phyloP scores from a whole-genome alignment of 495 filamentous ascomycete species.

The Aspergillus mulundensis region DNA sequence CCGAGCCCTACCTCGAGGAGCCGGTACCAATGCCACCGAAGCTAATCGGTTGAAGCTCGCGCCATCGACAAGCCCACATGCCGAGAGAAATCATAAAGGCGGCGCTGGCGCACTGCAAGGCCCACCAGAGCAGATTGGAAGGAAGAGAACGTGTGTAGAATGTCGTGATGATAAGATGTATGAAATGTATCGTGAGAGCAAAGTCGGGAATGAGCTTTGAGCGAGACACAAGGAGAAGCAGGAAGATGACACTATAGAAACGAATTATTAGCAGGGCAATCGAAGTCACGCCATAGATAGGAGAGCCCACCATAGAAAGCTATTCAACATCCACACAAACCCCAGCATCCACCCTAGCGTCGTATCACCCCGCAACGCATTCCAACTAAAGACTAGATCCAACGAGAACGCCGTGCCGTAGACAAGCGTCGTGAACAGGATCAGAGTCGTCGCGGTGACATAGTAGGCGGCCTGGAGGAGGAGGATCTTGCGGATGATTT shows the following conservation, averaged over 20 bases:
- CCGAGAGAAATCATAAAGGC: conserved; percentile 67
- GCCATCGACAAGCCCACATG: conserved; percentile 86
- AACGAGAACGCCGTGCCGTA: conserved; percentile 68
- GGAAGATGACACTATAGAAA: conserved; percentile 55
- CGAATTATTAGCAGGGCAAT: neutral
- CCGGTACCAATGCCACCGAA: conserved; percentile 62
- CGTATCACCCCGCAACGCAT: conserved; percentile 79
- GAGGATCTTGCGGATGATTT: conserved; percentile 82
- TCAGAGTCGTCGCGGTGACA: conserved; percentile 64
- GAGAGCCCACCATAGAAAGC: conserved; percentile 64
- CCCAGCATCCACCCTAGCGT: conserved; percentile 89
- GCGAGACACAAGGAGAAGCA: conserved; percentile 74
- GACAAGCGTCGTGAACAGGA: conserved; percentile 84
- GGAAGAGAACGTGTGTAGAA: conserved; percentile 75
- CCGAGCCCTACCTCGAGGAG: conserved; percentile 13
- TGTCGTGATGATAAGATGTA: conserved; percentile 75
- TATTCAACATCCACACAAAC: conserved; percentile 79
- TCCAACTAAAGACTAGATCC: conserved; percentile 76
- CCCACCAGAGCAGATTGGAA: conserved; percentile 81
- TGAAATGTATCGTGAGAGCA: conserved; percentile 78
- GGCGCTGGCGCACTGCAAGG: conserved; percentile 64
- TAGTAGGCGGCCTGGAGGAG: conserved; percentile 86
- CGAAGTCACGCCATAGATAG: too few species aligned
- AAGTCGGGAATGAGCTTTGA: conserved; percentile 94
- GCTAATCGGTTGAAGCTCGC: conserved; percentile 82